Evolutionary conservation across 163 green algal species (phyloP).

Genomic region (Chloroidium sp.): DNA sequence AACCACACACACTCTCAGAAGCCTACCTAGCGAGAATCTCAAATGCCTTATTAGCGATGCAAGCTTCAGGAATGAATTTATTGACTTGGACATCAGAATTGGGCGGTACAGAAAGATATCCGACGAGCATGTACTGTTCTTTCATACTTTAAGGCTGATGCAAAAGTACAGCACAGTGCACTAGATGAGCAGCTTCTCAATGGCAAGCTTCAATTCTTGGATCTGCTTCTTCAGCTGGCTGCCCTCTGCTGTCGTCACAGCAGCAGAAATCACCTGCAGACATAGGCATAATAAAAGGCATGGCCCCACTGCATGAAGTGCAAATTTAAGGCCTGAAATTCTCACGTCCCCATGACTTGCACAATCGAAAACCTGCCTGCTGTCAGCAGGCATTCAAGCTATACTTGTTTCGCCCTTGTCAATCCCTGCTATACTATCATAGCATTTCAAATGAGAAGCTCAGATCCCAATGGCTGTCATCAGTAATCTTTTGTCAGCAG

Average conservation of each 20-base stretch:
- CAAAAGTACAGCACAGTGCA: neutral
- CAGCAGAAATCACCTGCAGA: slow-evolving; percentile 76
- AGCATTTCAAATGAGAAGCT: neutral
- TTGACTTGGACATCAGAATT: too few relatives aligned
- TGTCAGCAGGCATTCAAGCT: neutral
- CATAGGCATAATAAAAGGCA: too few relatives aligned
- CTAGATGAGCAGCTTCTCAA: slow-evolving; percentile 87
- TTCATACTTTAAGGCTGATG: too few relatives aligned
- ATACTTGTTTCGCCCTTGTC: too few relatives aligned
- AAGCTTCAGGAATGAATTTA: too few relatives aligned
- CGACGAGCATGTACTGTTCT: too few relatives aligned
- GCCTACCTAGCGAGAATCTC: too few relatives aligned
- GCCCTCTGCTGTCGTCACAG: slow-evolving; percentile 95
- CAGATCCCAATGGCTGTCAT: neutral
- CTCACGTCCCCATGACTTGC: too few relatives aligned
- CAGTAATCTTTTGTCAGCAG: neutral
- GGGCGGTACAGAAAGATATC: too few relatives aligned
- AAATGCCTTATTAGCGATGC: too few relatives aligned
- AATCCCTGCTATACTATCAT: neutral
- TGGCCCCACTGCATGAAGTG: neutral
- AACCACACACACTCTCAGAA: too few relatives aligned
- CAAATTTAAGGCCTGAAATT: too few relatives aligned
- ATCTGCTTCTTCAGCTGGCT: slow-evolving; percentile 97
- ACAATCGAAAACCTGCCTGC: neutral
- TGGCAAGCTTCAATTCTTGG: slow-evolving; percentile 84